Evolutionary conservation across 202 grass and related monocot species (phyloP).

Genomic region (Eragrostis tef): DNA sequence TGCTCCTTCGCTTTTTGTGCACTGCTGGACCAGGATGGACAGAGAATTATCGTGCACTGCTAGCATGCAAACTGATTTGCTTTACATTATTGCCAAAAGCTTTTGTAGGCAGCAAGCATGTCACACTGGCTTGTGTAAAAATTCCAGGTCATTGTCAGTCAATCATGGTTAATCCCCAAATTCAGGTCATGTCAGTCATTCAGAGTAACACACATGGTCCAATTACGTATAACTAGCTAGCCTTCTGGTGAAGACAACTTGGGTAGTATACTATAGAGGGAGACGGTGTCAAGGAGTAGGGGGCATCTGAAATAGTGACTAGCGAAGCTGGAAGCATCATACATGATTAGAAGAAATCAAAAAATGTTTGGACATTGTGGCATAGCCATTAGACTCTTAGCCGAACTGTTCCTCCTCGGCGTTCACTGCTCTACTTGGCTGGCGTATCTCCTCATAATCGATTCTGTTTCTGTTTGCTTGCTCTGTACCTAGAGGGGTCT

Average conservation of each 20-base stretch:
- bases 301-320: constrained; percentile 49
- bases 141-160: constrained; percentile 1
- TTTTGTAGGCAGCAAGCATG: constrained; percentile 11
- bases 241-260: constrained; percentile 30
- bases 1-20: constrained; percentile 47
- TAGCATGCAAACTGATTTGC: constrained; percentile 28
- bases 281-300: constrained; percentile 24
- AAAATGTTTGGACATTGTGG: constrained; percentile 18
- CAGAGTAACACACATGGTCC: not conserved
- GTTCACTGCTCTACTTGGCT: constrained; percentile 37
- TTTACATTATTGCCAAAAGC: not conserved
- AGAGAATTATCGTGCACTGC: constrained; percentile 34
- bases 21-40: constrained; percentile 40
- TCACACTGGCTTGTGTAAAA: not conserved
- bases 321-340: not conserved
- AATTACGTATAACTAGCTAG: not conserved
- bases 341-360: constrained; percentile 4
- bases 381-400: constrained; percentile 12
- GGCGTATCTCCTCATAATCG: constrained; percentile 20
- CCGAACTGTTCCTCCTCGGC: constrained; percentile 34
- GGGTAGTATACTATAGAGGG: constrained; percentile 4
- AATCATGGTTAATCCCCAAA: not conserved
- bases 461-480: constrained; percentile 11
- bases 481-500: constrained; percentile 6
- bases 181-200: not conserved